phyloP scores from a whole-genome alignment of 768 basidiomycete genomes.

The Saitozyma sp. region DNA sequence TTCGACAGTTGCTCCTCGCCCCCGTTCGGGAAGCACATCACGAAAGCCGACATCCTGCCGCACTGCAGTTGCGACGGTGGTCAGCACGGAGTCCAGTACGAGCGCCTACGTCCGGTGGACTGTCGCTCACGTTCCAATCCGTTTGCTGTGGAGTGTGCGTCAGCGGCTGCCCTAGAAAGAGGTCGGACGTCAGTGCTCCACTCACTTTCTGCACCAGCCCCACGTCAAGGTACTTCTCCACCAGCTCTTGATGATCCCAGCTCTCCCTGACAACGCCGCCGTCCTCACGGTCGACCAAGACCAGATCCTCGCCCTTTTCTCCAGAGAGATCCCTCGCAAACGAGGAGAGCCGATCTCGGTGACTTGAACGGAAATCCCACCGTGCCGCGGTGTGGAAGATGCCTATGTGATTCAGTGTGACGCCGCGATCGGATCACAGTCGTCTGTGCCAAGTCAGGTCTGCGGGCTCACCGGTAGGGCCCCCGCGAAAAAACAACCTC shows the following conservation, averaged over 20 bases:
- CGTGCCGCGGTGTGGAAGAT: slow-evolving; percentile 6
- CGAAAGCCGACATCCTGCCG: neutral
- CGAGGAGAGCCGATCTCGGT: slow-evolving; percentile 8
- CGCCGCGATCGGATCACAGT: neutral
- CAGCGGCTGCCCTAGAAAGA: too few relatives aligned
- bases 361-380: neutral
- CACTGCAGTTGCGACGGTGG: neutral
- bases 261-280: neutral
- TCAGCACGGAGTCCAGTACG: neutral
- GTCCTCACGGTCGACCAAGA: neutral
- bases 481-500: slow-evolving; percentile 2
- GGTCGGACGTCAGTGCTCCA: too few relatives aligned
- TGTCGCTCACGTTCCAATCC: neutral
- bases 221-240: slow-evolving; percentile 15
- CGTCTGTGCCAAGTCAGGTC: too few relatives aligned
- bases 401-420: neutral
- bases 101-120: neutral
- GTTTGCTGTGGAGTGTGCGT: neutral
- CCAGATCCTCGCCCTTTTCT: neutral
- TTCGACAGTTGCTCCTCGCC: neutral
- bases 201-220: slow-evolving; percentile 9
- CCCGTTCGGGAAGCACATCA: neutral
- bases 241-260: slow-evolving; percentile 4
- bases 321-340: slow-evolving; percentile 3
- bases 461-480: neutral